phyloP scores from a whole-genome alignment of 2,329 filamentous ascomycete genomes.

The Neonectria neomacrospora region DNA sequence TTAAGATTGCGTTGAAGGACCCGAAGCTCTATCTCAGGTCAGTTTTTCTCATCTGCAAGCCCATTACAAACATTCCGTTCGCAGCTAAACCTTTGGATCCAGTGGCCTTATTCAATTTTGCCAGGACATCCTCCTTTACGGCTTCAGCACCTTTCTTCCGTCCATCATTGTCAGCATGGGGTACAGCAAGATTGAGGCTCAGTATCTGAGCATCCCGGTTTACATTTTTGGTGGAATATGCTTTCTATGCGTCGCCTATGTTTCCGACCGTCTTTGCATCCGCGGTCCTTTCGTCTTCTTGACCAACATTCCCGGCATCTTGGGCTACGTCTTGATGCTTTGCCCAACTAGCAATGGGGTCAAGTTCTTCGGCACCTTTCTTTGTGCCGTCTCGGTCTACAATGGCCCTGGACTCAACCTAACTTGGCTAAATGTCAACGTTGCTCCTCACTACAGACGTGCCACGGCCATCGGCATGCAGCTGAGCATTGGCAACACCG shows the following conservation, averaged over 20 bases:
- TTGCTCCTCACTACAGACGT: conserved; percentile 57
- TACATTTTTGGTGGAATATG: conserved; percentile 60
- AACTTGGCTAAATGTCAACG: conserved; percentile 59
- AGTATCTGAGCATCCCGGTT: conserved; percentile 67
- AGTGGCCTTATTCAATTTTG: conserved; percentile 61
- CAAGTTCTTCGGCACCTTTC: conserved; percentile 61
- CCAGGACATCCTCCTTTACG: conserved; percentile 63
- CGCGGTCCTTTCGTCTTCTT: conserved; percentile 63
- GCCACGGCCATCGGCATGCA: conserved; percentile 59
- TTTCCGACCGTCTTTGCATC: conserved; percentile 56
- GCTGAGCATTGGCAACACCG: conserved; percentile 58
- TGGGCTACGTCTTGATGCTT: conserved; percentile 62
- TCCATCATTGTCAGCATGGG: conserved; percentile 64
- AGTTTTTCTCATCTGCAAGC: background rate
- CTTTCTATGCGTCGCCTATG: conserved; percentile 57
- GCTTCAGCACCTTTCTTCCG: conserved; percentile 69
- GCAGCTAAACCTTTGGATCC: background rate
- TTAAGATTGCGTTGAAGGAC: conserved; percentile 59
- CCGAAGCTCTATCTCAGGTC: conserved; percentile 63
- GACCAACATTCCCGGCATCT: conserved; percentile 61
- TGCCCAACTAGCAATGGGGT: conserved; percentile 60
- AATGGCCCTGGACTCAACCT: conserved; percentile 59
- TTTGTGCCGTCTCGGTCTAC: conserved; percentile 60
- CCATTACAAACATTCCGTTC: background rate
- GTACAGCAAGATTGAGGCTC: conserved; percentile 61